phyloP scores from a whole-genome alignment of 345 rosid species.

The Bruguiera sexangula region DNA sequence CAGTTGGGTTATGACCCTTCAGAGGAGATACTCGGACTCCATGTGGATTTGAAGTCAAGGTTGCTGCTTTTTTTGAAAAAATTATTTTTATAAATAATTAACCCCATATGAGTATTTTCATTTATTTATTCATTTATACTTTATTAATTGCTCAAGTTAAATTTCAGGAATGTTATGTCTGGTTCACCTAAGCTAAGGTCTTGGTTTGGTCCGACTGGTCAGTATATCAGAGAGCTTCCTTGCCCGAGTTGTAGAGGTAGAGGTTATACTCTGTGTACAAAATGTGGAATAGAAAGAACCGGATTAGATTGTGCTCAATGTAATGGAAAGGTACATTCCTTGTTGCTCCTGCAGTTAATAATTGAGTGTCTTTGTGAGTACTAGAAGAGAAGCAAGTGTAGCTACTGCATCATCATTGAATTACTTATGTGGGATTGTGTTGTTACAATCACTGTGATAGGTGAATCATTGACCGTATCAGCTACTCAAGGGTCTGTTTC shows the following conservation, averaged over 20 bases:
- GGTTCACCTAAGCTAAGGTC: conserved; percentile 61
- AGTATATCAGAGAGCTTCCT: conserved; percentile 87
- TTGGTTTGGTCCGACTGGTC: conserved; percentile 96
- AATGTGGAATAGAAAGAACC: conserved; percentile 78
- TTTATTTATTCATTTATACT: not conserved
- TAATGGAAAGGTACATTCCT: conserved; percentile 64
- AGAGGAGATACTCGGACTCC: conserved; percentile 63
- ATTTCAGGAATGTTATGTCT: conserved; percentile 46
- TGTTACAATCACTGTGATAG: too few species aligned
- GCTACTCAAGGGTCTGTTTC: too few species aligned
- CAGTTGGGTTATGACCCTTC: conserved; percentile 82
- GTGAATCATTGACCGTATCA: too few species aligned
- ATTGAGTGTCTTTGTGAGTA: too few species aligned
- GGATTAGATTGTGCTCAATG: conserved; percentile 66
- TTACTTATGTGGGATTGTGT: too few species aligned
- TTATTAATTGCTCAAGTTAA: conserved; percentile 4
- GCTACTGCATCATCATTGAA: too few species aligned
- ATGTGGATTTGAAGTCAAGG: conserved; percentile 61
- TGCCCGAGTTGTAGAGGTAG: conserved; percentile 93
- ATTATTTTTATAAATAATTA: too few species aligned
- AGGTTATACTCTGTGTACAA: conserved; percentile 84
- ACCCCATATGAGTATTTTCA: not conserved
- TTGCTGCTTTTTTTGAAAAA: conserved; percentile 10
- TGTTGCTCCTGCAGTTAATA: too few species aligned
- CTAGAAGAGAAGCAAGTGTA: too few species aligned